phyloP scores from a whole-genome alignment of 176 grass and related monocot species.

The Hsuehochloa calcarea region DNA sequence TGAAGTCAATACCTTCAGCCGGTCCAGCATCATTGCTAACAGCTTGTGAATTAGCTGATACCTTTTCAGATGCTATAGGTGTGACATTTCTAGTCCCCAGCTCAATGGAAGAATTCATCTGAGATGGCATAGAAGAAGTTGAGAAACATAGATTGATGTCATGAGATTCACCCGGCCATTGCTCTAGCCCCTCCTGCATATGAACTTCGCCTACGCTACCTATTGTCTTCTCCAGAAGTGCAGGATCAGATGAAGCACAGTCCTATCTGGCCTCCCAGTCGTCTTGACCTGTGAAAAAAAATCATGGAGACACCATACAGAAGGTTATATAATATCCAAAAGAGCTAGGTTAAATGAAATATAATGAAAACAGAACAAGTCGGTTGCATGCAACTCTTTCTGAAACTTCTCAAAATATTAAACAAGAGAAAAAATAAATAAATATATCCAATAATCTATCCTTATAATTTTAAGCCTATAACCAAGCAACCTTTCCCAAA shows the following conservation, averaged over 20 bases:
- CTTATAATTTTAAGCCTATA: background rate
- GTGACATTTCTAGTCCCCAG: background rate
- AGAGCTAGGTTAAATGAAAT: background rate
- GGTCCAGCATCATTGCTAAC: slow-evolving; percentile 10
- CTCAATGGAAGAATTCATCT: slow-evolving; percentile 25
- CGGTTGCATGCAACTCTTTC: background rate
- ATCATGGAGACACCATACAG: slow-evolving; percentile 7
- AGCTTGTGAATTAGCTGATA: slow-evolving; percentile 14
- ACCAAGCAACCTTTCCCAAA: background rate
- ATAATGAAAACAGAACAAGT: background rate
- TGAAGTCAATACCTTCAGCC: slow-evolving; percentile 51
- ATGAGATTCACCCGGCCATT: slow-evolving; percentile 14
- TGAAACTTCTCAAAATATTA: slow-evolving; percentile 12
- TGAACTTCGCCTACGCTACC: background rate
- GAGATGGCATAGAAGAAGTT: background rate
- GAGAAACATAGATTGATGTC: slow-evolving; percentile 35
- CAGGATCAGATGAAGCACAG: background rate
- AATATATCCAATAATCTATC: background rate
- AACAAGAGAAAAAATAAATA: slow-evolving; percentile 7
- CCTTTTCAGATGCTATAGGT: slow-evolving; percentile 19
- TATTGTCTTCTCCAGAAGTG: background rate
- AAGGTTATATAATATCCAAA: slow-evolving; percentile 25
- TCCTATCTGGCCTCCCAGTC: background rate
- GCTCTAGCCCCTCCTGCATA: slow-evolving; percentile 15
- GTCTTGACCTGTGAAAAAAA: slow-evolving; percentile 21